Conservation (phyloP, 441 rosid genomes). For the Jatropha multifida region DNA sequence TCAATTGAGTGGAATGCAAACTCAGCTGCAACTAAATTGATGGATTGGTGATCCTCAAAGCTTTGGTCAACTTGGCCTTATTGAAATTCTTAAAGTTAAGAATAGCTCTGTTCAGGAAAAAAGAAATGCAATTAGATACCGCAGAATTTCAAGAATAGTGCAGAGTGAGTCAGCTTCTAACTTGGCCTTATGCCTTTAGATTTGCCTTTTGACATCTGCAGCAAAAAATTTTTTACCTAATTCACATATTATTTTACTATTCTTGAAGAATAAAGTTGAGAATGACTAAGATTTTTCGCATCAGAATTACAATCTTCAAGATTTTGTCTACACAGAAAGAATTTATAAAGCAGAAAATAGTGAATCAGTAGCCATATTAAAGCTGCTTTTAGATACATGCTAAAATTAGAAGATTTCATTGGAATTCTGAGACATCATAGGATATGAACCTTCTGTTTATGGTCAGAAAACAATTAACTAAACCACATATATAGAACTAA, state of each 20-base stretch:
- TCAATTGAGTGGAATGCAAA: conserved; percentile 70
- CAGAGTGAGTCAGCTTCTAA: conserved; percentile 41
- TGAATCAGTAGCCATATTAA: not conserved
- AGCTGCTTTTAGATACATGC: not conserved
- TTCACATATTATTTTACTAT: not conserved
- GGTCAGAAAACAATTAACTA: conserved; percentile 19
- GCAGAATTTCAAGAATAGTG: conserved; percentile 35
- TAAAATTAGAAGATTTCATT: not conserved
- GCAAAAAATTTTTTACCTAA: not conserved
- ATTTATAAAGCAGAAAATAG: not conserved
- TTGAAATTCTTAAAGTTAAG: conserved; percentile 30
- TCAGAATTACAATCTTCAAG: not conserved
- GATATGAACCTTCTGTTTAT: not conserved
- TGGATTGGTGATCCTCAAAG: conserved; percentile 19
- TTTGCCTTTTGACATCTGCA: conserved; percentile 8
- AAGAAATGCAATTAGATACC: conserved; percentile 29
- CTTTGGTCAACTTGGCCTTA: conserved; percentile 47
- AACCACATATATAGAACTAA: conserved; percentile 11
- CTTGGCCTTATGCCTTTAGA: conserved; percentile 24
- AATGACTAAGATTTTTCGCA: not conserved
- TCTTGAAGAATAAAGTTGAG: conserved; percentile 2
- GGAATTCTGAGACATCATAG: not conserved
- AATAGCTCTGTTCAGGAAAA: conserved; percentile 17
- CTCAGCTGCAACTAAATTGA: conserved; percentile 51
- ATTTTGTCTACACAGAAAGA: not conserved